Evolutionary conservation across 257 asterid species (phyloP).

Genomic region (Solanum bulbocastanum): DNA sequence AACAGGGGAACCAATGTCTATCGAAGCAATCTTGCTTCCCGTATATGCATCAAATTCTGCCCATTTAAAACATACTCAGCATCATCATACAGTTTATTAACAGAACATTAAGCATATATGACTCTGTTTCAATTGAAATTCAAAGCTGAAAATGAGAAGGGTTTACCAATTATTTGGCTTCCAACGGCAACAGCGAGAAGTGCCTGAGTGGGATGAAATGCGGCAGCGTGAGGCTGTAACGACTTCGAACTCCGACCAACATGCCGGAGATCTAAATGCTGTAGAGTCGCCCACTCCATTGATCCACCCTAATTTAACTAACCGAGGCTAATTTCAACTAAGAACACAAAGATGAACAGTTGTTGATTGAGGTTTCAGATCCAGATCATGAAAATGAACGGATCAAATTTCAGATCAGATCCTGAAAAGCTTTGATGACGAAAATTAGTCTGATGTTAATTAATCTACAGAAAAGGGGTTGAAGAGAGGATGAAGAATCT

Average conservation of each 20-base stretch:
- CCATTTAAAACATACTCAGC: slow-evolving; percentile 1
- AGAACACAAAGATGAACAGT: neutral
- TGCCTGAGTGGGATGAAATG: slow-evolving; percentile 86
- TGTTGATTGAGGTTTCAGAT: neutral
- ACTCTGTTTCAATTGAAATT: neutral
- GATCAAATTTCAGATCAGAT: neutral
- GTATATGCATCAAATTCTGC: slow-evolving; percentile 93
- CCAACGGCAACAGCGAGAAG: slow-evolving; percentile 80
- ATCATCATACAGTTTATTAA: neutral
- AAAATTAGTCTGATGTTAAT: neutral
- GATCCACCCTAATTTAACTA: neutral
- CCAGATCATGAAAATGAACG: slow-evolving; percentile 1
- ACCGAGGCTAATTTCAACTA: neutral
- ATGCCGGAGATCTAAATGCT: slow-evolving; percentile 97
- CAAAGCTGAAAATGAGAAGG: neutral
- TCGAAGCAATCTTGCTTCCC: slow-evolving; percentile 89
- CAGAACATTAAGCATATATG: neutral
- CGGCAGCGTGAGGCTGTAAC: slow-evolving; percentile 93
- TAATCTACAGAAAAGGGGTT: neutral
- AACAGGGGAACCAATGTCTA: slow-evolving; percentile 95
- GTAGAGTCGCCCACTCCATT: slow-evolving; percentile 98
- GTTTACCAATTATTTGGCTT: slow-evolving; percentile 57
- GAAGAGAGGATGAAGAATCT: neutral
- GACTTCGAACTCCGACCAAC: slow-evolving; percentile 90
- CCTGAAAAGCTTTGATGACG: neutral